phyloP scores from a whole-genome alignment of 2,329 filamentous ascomycete species.

The Claviceps citrina region DNA sequence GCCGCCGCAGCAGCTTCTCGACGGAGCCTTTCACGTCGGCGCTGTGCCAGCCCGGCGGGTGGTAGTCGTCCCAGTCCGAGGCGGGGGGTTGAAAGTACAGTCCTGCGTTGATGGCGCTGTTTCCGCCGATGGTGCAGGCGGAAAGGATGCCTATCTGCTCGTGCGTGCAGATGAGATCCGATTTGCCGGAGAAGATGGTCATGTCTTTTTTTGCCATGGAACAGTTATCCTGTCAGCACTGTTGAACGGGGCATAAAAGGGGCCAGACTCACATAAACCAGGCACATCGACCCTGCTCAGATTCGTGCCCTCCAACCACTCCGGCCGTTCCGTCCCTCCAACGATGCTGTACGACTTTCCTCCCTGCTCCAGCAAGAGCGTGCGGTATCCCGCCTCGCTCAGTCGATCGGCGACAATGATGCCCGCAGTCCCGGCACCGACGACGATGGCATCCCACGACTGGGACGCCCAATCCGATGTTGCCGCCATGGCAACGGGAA shows the following conservation, averaged over 20 bases:
- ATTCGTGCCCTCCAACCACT: conserved; percentile 31
- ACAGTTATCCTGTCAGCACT: background rate
- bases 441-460: conserved; percentile 21
- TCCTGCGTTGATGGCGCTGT: conserved; percentile 38
- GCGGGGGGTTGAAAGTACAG: conserved; percentile 37
- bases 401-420: conserved; percentile 36
- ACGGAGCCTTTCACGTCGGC: conserved; percentile 31
- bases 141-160: conserved; percentile 27
- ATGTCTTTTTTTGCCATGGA: too few species aligned
- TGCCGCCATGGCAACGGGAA: background rate
- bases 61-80: conserved; percentile 35
- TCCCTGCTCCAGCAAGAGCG: conserved; percentile 35
- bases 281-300: conserved; percentile 38
- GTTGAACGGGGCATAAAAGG: too few species aligned
- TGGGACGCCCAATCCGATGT: conserved; percentile 7
- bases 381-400: conserved; percentile 35
- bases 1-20: conserved; percentile 25
- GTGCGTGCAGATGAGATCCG: conserved; percentile 24
- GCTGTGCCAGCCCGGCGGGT: conserved; percentile 34
- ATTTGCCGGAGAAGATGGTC: conserved; percentile 29
- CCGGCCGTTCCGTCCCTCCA: conserved; percentile 30
- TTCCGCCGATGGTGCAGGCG: conserved; percentile 36
- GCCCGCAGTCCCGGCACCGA: conserved; percentile 36
- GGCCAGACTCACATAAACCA: conserved; percentile 24
- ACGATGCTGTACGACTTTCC: conserved; percentile 33